Evolutionary conservation across 2,329 filamentous ascomycete species (phyloP), one percentile per base, ranked within the genome.

Genomic region (Mycosphaerelloides madeirae): DNA sequence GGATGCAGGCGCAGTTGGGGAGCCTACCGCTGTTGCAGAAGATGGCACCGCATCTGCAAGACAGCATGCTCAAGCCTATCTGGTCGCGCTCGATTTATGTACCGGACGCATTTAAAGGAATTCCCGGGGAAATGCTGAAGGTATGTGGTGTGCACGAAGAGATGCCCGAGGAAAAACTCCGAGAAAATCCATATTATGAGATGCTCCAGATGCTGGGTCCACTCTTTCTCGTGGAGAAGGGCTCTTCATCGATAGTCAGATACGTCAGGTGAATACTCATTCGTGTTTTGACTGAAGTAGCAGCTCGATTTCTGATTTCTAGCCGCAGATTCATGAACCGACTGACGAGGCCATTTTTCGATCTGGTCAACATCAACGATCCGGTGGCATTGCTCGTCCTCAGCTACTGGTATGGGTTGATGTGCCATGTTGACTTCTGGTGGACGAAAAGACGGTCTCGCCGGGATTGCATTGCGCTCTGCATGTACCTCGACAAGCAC

Each of bases 341-440:
- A 13, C 36, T 38, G 20, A 38, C 6, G 2, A 14, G 15, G 22
- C 22, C 36, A 25, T 38, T 38, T 13, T 38, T 38, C 22, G 20
- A 13, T 6, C 22, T 38, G 13, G 19, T 38, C 11, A 8, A 38
- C 14, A 15, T 28, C 5, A 38, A 38, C 19, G 36, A 38, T 29
- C 36, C 20, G 6, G n/a, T 14, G 4, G 36, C 36, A 18, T 25
- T 38, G 8, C 15, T 38, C 6, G 22, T 38, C 3, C 28, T 38
- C 7, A 25, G 36, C 22, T 38, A 38, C n/a, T 38, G 36, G 36
- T 38, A 28, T 29, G 36, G 20, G 8, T 13, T 38, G 22, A 29
- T 38, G 36, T 38, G 36, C 36, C 15, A 29, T 29, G 36, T 38
- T 22, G 22, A 38, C 22, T 38, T 38, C 28, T 38, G 36, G 36